Conservation (phyloP, 164 flowering plant species). For the Chloranthus sessilifolius region DNA sequence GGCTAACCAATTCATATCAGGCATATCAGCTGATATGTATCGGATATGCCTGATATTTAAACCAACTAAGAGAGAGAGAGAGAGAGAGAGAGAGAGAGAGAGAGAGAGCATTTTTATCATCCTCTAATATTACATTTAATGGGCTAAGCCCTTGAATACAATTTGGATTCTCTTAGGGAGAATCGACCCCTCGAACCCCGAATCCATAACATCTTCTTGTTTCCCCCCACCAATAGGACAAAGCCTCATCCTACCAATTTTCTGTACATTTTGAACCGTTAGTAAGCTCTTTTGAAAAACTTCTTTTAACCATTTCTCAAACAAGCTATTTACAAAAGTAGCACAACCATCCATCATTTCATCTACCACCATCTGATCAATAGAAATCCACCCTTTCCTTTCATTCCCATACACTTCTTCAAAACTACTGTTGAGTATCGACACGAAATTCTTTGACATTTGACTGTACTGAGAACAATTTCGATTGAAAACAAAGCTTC, state of each 20-base stretch:
- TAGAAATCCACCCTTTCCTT: slow-evolving; percentile 23
- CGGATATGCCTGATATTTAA: no score
- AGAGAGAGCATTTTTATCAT: no score
- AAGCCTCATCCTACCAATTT: slow-evolving; percentile 39
- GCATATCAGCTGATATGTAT: no score
- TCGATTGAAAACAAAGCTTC: slow-evolving; percentile 29
- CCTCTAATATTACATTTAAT: no score
- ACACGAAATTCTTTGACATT: slow-evolving; percentile 30
- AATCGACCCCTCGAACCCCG: slow-evolving; percentile 60
- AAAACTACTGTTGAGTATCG: slow-evolving; percentile 31
- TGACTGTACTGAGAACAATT: slow-evolving; percentile 17
- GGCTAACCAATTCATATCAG: no score
- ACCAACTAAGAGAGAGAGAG: no score
- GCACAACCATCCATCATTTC: slow-evolving; percentile 35
- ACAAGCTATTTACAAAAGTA: slow-evolving; percentile 40
- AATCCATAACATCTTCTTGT: slow-evolving; percentile 22
- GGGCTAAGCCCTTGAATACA: no score
- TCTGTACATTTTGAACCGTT: slow-evolving; percentile 35
- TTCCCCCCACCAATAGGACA: slow-evolving; percentile 46
- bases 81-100: no score
- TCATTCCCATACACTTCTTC: slow-evolving; percentile 35
- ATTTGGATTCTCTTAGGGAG: slow-evolving; percentile 62
- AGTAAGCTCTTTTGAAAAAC: slow-evolving; percentile 58
- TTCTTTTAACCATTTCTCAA: slow-evolving; percentile 71
- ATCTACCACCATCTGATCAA: slow-evolving; percentile 54